Evolutionary conservation across 1,139 yeast species (phyloP).

Genomic region (Protomyces pachydermus): DNA sequence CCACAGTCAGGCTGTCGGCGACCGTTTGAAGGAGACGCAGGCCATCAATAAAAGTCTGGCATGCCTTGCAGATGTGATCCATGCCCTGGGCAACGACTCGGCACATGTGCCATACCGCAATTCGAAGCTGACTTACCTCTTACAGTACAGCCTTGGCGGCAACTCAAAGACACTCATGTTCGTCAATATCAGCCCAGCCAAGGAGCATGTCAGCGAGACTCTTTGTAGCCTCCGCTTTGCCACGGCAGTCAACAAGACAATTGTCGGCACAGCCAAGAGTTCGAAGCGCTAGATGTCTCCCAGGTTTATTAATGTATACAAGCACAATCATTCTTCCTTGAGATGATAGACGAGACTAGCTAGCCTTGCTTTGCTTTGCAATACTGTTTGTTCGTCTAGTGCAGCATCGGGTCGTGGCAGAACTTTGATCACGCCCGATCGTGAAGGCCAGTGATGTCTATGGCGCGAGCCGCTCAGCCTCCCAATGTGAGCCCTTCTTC

Average conservation of each 20-base stretch:
- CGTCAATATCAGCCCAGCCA: constrained; percentile 75
- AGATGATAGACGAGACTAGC: too few species aligned
- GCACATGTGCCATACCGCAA: constrained; percentile 55
- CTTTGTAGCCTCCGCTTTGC: constrained; percentile 85
- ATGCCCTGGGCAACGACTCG: constrained; percentile 52
- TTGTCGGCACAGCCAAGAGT: constrained; percentile 20
- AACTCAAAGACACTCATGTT: constrained; percentile 88
- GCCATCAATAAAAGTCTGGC: constrained; percentile 85
- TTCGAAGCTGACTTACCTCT: constrained; percentile 65
- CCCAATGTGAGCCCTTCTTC: constrained; percentile 44
- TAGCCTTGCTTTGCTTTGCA: too few species aligned
- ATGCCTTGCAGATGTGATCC: constrained; percentile 83
- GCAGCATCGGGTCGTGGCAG: too few species aligned
- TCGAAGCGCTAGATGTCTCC: not conserved
- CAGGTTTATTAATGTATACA: too few species aligned
- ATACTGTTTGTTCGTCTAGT: too few species aligned
- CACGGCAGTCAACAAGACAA: constrained; percentile 46
- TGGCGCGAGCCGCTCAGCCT: constrained; percentile 1
- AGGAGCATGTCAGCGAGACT: constrained; percentile 64
- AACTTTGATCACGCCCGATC: too few species aligned
- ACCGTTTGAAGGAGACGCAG: constrained; percentile 78
- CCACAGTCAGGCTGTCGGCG: constrained; percentile 62
- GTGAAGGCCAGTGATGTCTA: not conserved
- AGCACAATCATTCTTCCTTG: too few species aligned
- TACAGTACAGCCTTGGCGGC: constrained; percentile 81